These are phyloP conservation scores for Gonapodya prolifera DNA, from an alignment of 192 early-diverging fungal species.

Conservation along the genomic window DNA sequence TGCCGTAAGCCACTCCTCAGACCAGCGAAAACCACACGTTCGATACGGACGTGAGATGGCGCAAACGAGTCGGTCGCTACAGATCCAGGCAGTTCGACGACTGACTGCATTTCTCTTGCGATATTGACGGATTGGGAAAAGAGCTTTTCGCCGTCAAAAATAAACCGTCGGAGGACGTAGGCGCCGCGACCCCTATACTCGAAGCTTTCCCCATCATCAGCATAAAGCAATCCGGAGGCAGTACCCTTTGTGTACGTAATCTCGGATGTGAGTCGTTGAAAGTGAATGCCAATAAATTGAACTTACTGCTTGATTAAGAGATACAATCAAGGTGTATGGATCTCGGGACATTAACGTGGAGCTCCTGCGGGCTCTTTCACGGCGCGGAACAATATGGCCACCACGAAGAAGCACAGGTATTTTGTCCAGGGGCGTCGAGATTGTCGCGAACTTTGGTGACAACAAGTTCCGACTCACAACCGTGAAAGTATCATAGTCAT, in stretches of 20 bases:
- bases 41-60: constrained; percentile 20
- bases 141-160: constrained; percentile 25
- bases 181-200: constrained; percentile 43
- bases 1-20: constrained; percentile 8
- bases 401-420: constrained; percentile 82
- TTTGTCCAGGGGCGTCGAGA: constrained; percentile 56
- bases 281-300: background rate
- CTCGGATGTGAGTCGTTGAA: background rate
- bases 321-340: constrained; percentile 83
- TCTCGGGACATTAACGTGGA: constrained; percentile 69
- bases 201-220: constrained; percentile 84
- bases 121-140: background rate
- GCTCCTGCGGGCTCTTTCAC: constrained; percentile 72
- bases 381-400: constrained; percentile 74
- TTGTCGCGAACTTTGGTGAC: constrained; percentile 12
- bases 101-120: background rate
- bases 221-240: constrained; percentile 67
- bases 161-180: constrained; percentile 49
- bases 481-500: constrained; percentile 49
- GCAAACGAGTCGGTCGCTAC: background rate
- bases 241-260: constrained; percentile 28
- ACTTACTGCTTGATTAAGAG: constrained; percentile 45
- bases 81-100: constrained; percentile 9
- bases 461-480: constrained; percentile 10
- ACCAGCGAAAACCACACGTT: constrained; percentile 44